Conservation (phyloP, 495 filamentous ascomycete species). For the Cercophora scortea region DNA sequence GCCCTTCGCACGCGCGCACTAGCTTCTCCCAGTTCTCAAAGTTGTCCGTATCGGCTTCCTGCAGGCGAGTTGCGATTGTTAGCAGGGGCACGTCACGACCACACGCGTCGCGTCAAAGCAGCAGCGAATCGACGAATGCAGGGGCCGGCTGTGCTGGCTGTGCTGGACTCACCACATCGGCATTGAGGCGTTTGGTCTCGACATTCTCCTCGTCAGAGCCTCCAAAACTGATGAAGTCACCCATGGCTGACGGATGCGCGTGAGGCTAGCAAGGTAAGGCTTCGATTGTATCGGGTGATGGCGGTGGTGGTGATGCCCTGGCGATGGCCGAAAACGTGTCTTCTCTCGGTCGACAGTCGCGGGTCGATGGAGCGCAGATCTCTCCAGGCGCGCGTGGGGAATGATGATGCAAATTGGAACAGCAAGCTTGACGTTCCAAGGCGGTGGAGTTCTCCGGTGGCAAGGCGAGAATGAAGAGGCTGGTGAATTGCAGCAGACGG, state of each 20-base stretch:
- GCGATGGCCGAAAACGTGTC: too few species aligned
- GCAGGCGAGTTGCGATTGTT: slow-evolving; percentile 1
- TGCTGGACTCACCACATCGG: slow-evolving; percentile 62
- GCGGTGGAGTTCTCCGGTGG: too few species aligned
- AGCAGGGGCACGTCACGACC: neutral
- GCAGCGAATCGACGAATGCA: neutral
- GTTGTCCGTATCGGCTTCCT: slow-evolving; percentile 76
- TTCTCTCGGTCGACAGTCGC: too few species aligned
- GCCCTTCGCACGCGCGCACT: slow-evolving; percentile 67
- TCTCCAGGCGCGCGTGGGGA: too few species aligned
- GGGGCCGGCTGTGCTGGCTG: neutral
- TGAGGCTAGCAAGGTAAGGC: too few species aligned
- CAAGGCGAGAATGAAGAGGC: neutral
- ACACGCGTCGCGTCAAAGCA: neutral
- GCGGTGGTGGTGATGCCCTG: too few species aligned
- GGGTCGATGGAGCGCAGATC: too few species aligned
- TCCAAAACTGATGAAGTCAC: slow-evolving; percentile 52
- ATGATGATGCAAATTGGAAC: too few species aligned
- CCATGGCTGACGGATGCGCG: slow-evolving; percentile 21
- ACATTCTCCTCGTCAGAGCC: slow-evolving; percentile 78
- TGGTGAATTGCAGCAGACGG: neutral
- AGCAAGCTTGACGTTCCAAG: too few species aligned
- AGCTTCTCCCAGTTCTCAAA: slow-evolving; percentile 96
- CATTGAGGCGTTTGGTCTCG: slow-evolving; percentile 71
- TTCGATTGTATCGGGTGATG: too few species aligned